Evolutionary conservation across 768 basidiomycete species (phyloP), one percentile per base, ranked within the genome.

Genomic region (Scleroderma bovista): DNA sequence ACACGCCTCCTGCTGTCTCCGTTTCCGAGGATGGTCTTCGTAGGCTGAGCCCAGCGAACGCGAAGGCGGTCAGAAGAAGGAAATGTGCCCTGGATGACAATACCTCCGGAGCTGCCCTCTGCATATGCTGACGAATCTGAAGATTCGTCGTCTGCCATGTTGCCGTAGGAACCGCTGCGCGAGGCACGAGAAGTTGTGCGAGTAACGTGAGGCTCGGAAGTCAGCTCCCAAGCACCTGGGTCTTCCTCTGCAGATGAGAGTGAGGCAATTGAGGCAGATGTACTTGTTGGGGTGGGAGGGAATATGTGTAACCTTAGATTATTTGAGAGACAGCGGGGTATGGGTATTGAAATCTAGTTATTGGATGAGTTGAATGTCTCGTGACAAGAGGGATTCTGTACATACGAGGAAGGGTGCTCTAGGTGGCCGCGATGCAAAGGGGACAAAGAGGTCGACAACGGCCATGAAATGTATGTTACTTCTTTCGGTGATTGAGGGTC

Each of bases 91-190:
- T 83, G 81, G n/a, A 88, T 75, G 16, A 79, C 76, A 50, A 79
- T 83, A 1, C 78, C 82, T 38, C 84, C 82, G 16, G 79, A 68
- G 51, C 79, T 74, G 1, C 71, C 70, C 2, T 77, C 77, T 8
- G 60, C 32, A 73, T 70, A 29, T 63, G 76, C 32, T 64, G 73
- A 83, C 1, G 86, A 84, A 60, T 89, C 88, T 36, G 84, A 86
- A 3, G 86, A 85, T 60, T 91, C 88, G 56, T 89, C 88, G 55
- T 91, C 88, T 0, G 88, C 88, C 59, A 88, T 81, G 58, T 85
- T 76, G 37, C 74, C 81, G 57, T 83, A 83, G 6, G 85, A 84
- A 45, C 75, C 75, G 1, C 78, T 66, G 31, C 84, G 78, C 12
- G 78, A 75, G 16, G 72, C 65, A 23, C 79, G 77, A 1, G 76